phyloP scores from a whole-genome alignment of 2,329 filamentous ascomycete species.

The Penicillium sclerotiorum region DNA sequence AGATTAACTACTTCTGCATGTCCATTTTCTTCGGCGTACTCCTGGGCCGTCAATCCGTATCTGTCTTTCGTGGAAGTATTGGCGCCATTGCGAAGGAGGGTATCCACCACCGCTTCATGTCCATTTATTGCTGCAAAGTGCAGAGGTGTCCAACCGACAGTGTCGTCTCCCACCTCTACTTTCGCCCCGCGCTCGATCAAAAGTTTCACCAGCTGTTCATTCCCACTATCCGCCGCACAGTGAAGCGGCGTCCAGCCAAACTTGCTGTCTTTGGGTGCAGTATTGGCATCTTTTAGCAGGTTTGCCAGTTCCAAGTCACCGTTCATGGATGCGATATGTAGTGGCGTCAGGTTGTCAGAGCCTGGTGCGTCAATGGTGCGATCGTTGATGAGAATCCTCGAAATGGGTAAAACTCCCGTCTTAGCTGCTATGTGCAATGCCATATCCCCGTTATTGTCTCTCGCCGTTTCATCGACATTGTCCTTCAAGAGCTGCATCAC shows the following conservation, averaged over 20 bases:
- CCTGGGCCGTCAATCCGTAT: neutral
- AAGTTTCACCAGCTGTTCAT: neutral
- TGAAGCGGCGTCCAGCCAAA: neutral
- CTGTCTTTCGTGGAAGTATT: neutral
- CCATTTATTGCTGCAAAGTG: neutral
- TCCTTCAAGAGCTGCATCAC: neutral
- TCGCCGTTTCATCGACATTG: neutral
- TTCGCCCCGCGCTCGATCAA: neutral
- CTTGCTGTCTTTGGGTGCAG: neutral
- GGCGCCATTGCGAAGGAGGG: neutral
- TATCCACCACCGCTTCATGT: neutral
- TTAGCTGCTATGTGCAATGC: neutral
- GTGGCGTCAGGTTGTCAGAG: neutral
- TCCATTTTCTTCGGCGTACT: too few species aligned
- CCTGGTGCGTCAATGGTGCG: neutral
- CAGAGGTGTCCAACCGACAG: neutral
- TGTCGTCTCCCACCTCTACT: neutral
- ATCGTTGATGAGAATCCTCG: neutral
- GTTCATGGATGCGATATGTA: neutral
- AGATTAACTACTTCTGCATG: too few species aligned
- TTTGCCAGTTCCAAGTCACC: neutral
- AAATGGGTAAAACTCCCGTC: neutral
- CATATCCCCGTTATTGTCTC: neutral
- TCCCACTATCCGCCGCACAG: neutral
- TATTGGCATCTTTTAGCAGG: neutral